Evolutionary conservation across 495 filamentous ascomycete genomes (phyloP), one percentile per base, ranked within the genome.

Genomic region (Podospora conica): DNA sequence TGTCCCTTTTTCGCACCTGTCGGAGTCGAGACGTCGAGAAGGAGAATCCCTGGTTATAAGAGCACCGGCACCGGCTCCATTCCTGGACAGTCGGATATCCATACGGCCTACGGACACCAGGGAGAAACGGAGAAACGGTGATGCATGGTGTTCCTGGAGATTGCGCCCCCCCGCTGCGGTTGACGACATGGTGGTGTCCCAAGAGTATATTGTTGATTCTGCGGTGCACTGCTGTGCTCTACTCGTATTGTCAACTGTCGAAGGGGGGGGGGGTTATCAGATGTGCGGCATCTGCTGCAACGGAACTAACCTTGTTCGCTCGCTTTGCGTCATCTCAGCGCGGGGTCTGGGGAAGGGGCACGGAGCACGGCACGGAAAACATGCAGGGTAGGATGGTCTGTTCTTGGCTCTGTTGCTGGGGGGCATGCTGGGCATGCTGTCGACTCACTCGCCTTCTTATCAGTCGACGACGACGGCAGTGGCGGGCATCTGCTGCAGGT

Each of bases 311-410:
- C 31, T 61, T 29, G 3, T 53, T 61, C 48, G 31, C 59, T 61
- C 59, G 59, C 61, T 63, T 63, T 63, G 61, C 22, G 62, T 40
- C 28, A 58, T 58, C 58, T 64, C 62, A 23, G 23, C 60, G 60
- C 31, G 62, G 62, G 62, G 27, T 63, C 22, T 63, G 40, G 33
- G 29, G 23, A 25, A 21, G 25, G 11, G 20, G 3, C 54, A 25
- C 6, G 0, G 15, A 59, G 25, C 10, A 7, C 15, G 57, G 57
- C 3, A 6, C 15, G 18, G 15, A 11, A 48, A 48, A 18, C 12
- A 59, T 59, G 57, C 57, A 59, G 57, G 57, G 33, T 48, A 48
- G 2, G 33, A 48, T 59, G 25, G 25, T n/a, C 54, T 3, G 2
- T 56, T n/a, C n/a, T n/a, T n/a, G n/a, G n/a, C n/a, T n/a, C n/a